Conservation (phyloP, 345 rosid genomes). For the Psidium friedrichsthalianum region DNA sequence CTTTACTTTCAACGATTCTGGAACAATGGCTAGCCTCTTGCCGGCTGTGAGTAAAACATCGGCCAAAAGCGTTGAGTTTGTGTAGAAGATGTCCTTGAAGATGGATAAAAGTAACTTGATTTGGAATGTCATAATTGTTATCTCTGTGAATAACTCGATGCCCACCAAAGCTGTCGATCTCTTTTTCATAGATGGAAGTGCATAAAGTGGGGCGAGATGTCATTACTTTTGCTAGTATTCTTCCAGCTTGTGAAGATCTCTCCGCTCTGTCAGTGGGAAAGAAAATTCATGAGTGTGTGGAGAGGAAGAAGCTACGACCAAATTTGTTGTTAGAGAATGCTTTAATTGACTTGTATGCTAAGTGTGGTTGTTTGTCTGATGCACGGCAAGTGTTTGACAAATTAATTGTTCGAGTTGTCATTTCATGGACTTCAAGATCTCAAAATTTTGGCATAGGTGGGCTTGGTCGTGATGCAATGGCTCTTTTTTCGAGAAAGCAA, state of each 20-base stretch:
- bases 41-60: conserved; percentile 6
- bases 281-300: conserved; percentile 21
- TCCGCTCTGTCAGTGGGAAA: conserved; percentile 29
- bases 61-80: not conserved
- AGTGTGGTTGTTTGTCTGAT: conserved; percentile 45
- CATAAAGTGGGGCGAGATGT: not conserved
- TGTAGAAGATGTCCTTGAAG: conserved; percentile 4
- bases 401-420: conserved; percentile 12
- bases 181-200: conserved; percentile 5
- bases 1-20: conserved; percentile 9
- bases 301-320: conserved; percentile 12
- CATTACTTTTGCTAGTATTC: conserved; percentile 3
- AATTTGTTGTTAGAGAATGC: conserved; percentile 29
- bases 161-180: conserved; percentile 8
- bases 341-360: conserved; percentile 48
- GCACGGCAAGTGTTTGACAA: conserved; percentile 26
- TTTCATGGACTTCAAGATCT: conserved; percentile 43
- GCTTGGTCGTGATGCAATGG: conserved; percentile 23
- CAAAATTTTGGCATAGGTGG: conserved; percentile 46
- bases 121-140: conserved; percentile 7
- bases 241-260: conserved; percentile 34
- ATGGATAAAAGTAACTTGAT: not conserved
- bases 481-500: conserved; percentile 35
- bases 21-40: conserved; percentile 40
- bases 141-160: not conserved